phyloP scores from a whole-genome alignment of 23 red algal genomes.

The Cyanidium caldarium region DNA sequence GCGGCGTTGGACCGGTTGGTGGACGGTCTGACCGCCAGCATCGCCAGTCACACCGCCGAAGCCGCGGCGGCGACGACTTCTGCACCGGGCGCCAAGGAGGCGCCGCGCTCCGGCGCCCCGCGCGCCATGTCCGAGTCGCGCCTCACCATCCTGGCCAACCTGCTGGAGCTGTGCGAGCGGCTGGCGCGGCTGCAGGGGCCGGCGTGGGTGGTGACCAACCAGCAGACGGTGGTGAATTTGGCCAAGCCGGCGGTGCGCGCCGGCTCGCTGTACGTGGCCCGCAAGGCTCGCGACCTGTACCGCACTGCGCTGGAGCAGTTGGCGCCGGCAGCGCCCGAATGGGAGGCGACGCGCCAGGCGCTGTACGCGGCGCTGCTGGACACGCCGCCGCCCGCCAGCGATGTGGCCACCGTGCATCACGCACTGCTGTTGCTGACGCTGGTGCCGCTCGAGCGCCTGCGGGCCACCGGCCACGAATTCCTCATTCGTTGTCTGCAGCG shows the following conservation, averaged over 20 bases:
- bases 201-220: conserved; percentile 30
- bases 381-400: not conserved
- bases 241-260: conserved; percentile 29
- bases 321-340: not conserved
- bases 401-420: not conserved
- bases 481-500: not conserved
- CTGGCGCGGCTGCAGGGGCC: conserved; percentile 24
- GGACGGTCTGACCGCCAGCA: not conserved
- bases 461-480: not conserved
- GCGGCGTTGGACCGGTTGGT: not conserved
- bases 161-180: conserved; percentile 28
- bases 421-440: not conserved
- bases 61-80: not conserved
- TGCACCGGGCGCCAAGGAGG: not conserved
- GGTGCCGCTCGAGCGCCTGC: not conserved
- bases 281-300: no score
- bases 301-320: not conserved
- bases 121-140: not conserved
- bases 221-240: conserved; percentile 11
- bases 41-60: not conserved
- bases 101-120: not conserved
- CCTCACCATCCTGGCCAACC: conserved; percentile 18
- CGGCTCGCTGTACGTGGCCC: conserved; percentile 12
- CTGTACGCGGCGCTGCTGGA: not conserved
- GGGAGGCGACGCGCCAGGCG: not conserved